These are phyloP conservation scores for Gymnopus androsaceus DNA, from an alignment of 1,284 basidiomycete genomes.

Conservation along the genomic window DNA sequence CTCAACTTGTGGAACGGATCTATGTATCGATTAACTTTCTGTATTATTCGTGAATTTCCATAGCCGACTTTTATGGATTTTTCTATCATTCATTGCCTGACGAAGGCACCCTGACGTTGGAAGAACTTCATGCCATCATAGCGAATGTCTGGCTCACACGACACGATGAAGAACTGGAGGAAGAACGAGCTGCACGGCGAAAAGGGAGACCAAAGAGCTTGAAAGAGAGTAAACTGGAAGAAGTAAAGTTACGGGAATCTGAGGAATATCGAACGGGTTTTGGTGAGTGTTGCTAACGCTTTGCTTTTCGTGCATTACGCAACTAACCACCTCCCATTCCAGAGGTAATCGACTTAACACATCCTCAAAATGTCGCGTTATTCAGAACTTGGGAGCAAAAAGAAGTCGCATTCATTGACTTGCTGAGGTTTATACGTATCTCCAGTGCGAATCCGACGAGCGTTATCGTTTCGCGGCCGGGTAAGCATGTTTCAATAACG, in stretches of 20 bases:
- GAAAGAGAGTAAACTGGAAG: slow-evolving; percentile 74
- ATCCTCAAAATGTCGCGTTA: slow-evolving; percentile 68
- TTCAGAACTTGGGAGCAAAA: slow-evolving; percentile 80
- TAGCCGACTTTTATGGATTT: slow-evolving; percentile 78
- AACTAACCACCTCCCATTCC: slow-evolving; percentile 11
- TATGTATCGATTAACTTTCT: slow-evolving; percentile 5
- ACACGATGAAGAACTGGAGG: slow-evolving; percentile 68
- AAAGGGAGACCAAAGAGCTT: slow-evolving; percentile 79
- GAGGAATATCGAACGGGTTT: slow-evolving; percentile 83
- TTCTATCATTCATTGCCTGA: slow-evolving; percentile 77
- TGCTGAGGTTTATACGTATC: slow-evolving; percentile 77
- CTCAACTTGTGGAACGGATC: too few species aligned
- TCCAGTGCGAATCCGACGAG: slow-evolving; percentile 53
- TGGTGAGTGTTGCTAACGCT: slow-evolving; percentile 57
- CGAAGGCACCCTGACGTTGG: slow-evolving; percentile 62
- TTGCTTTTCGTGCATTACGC: not conserved
- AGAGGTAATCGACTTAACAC: slow-evolving; percentile 88
- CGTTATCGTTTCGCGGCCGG: slow-evolving; percentile 55
- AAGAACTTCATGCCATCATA: slow-evolving; percentile 70
- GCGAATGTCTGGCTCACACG: slow-evolving; percentile 74
- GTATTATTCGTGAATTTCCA: not conserved
- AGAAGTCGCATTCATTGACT: slow-evolving; percentile 71
- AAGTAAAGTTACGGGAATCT: slow-evolving; percentile 64
- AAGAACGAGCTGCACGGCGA: slow-evolving; percentile 63
- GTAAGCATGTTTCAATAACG: slow-evolving; percentile 53